Evolutionary conservation across 1,284 basidiomycete species (phyloP), one percentile per base, ranked within the genome.

Genomic region (Takashimella koratensis): DNA sequence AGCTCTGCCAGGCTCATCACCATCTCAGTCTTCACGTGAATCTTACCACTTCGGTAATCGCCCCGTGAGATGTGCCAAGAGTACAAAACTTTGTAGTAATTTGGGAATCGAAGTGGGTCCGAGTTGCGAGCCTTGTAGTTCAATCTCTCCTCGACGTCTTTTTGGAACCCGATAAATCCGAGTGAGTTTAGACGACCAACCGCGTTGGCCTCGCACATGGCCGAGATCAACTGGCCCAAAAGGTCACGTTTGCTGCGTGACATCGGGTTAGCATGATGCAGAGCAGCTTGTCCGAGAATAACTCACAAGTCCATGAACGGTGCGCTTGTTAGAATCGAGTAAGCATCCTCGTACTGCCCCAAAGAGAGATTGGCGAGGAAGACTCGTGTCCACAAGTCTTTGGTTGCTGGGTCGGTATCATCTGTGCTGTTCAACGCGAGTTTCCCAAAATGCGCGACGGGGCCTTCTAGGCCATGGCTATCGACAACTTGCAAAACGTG

Each of bases 101-200:
- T 87, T 0, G 94, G 94, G 43, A 80, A 82, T 42, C 86, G 79
- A 49, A 90, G 82, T 44, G 95, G 92, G 77, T 98, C 90, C 20
- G 87, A 88, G 73, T 98, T 96, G 57, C 94, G 84, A 10, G 92
- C 91, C 75, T 97, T 96, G 81, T 96, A 98, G 41, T 87, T 84
- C 45, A 99, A 79, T 19, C 88, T 86, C 49, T 84, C 85, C 78
- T 97, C 93, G 23, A 98, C 88, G 68, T 96, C 90, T 52, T 86
- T 84, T 54, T 87, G 84, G 60, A 95, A 81, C 0, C 87, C 90
- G 21, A 87, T 82, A 71, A 98, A 98, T 64, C 89, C 90, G 68
- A 93, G 86, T 11, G 84, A 79, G 70, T 94, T 84, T 16, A 98
- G 80, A 53, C 82, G 81, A 52, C 87, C 85, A 21, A 93, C 83